phyloP scores from a whole-genome alignment of 2,329 filamentous ascomycete genomes.

The Aulographum hederae region DNA sequence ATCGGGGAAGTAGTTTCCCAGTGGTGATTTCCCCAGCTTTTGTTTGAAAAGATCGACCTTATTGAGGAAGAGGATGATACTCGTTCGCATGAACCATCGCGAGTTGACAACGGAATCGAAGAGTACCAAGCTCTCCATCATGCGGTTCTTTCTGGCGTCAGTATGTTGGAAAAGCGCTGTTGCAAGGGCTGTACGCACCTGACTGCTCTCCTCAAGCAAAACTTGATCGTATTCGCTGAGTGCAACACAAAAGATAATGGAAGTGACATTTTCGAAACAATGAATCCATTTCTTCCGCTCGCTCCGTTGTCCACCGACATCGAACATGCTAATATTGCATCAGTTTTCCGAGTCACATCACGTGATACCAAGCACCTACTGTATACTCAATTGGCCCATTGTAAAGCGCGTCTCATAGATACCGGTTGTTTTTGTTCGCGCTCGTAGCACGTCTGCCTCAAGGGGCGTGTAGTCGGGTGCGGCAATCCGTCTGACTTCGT shows the following conservation, averaged over 20 bases:
- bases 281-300: constrained; percentile 99
- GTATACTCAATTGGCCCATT: constrained; percentile 96
- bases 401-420: constrained; percentile 98
- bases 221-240: constrained; percentile 98
- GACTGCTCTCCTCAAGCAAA: constrained; percentile 87
- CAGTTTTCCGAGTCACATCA: constrained; percentile 12
- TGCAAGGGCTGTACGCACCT: constrained; percentile 38
- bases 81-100: constrained; percentile 96
- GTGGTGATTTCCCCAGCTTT: constrained; percentile 73
- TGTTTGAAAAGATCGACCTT: constrained; percentile 97
- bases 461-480: constrained; percentile 72
- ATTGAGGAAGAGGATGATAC: constrained; percentile 96
- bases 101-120: constrained; percentile 99
- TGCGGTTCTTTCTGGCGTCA: constrained; percentile 59
- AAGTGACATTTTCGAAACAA: constrained; percentile 98
- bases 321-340: constrained; percentile 65
- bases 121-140: constrained; percentile 94
- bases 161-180: constrained; percentile 7
- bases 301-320: constrained; percentile 90
- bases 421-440: constrained; percentile 93
- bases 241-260: constrained; percentile 97
- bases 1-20: constrained; percentile 93
- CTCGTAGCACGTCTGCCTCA: constrained; percentile 87
- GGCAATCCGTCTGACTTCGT: constrained; percentile 75
- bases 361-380: constrained; percentile 42